Percentiles rank a stretch among this genome's conserved stretches.
Conservation (phyloP, 306 rosid species). For the Rubus parviflorus region DNA sequence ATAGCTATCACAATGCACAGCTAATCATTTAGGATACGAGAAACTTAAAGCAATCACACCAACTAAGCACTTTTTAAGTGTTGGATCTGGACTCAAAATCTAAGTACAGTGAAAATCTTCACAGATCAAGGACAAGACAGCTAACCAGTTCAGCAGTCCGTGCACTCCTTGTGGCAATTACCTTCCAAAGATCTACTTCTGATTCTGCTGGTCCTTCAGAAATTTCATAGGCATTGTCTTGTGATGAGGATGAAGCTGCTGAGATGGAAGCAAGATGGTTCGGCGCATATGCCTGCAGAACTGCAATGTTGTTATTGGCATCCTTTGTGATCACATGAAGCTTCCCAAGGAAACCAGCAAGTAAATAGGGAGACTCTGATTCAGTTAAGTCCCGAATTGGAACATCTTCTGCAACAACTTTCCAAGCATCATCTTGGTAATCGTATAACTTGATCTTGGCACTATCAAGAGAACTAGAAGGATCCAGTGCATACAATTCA, state of each 20-base stretch:
- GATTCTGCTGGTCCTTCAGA: slow-evolving; percentile 44
- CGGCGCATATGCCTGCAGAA: slow-evolving; percentile 57
- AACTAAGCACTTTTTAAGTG: background rate
- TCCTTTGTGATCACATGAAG: slow-evolving; percentile 91
- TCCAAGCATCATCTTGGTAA: slow-evolving; percentile 79
- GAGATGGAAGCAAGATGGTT: slow-evolving; percentile 33
- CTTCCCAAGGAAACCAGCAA: slow-evolving; percentile 82
- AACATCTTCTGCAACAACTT: slow-evolving; percentile 71
- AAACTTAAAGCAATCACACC: background rate
- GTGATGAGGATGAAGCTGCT: slow-evolving; percentile 33
- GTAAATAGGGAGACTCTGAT: slow-evolving; percentile 87
- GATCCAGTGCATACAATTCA: slow-evolving; percentile 83
- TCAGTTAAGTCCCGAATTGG: slow-evolving; percentile 73
- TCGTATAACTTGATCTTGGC: slow-evolving; percentile 89
- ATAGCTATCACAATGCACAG: slow-evolving; percentile 2
- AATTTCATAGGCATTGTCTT: slow-evolving; percentile 37
- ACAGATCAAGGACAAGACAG: slow-evolving; percentile 78
- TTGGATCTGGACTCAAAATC: background rate
- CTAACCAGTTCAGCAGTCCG: slow-evolving; percentile 74
- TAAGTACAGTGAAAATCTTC: background rate
- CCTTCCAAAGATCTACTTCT: slow-evolving; percentile 56
- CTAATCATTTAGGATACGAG: background rate
- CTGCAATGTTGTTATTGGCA: slow-evolving; percentile 55
- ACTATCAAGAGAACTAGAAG: slow-evolving; percentile 66
- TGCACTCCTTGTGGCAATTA: slow-evolving; percentile 58